These are phyloP conservation scores for Exophiala oligosperma DNA, from an alignment of 2,329 filamentous ascomycete genomes.

Conservation along the genomic window DNA sequence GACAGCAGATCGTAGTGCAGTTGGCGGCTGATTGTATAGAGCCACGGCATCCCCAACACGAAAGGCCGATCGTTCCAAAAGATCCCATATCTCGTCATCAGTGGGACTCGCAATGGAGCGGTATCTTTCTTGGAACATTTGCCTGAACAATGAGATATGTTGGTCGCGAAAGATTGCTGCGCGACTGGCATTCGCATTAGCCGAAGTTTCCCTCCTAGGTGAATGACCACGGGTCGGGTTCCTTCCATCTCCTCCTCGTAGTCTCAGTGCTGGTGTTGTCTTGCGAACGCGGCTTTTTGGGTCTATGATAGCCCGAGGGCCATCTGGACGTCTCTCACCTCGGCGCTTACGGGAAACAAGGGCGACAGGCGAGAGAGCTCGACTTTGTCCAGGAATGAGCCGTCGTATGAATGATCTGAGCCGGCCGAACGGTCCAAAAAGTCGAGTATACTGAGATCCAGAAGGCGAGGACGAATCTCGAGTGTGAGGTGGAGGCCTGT, in stretches of 20 bases:
- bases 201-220: not conserved
- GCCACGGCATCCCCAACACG: not conserved
- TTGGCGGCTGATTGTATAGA: not conserved
- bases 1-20: not conserved
- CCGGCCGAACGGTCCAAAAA: slow-evolving; percentile 5
- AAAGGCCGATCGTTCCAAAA: not conserved
- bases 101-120: not conserved
- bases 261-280: not conserved
- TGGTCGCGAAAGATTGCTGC: not conserved
- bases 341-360: not conserved
- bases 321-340: not conserved
- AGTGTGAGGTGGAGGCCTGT: slow-evolving; percentile 24
- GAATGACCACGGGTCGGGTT: not conserved
- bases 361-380: not conserved
- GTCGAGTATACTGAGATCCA: not conserved
- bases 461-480: slow-evolving; percentile 11
- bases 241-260: slow-evolving; percentile 14
- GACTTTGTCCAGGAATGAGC: slow-evolving; percentile 1
- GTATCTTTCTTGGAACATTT: not conserved
- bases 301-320: slow-evolving; percentile 1
- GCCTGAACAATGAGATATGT: not conserved
- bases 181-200: not conserved
- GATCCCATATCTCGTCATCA: not conserved
- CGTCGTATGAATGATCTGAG: slow-evolving; percentile 1
- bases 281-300: slow-evolving; percentile 12